Evolutionary conservation across 2,329 filamentous ascomycete species (phyloP).

Genomic region (Pseudogymnoascus verrucosus): DNA sequence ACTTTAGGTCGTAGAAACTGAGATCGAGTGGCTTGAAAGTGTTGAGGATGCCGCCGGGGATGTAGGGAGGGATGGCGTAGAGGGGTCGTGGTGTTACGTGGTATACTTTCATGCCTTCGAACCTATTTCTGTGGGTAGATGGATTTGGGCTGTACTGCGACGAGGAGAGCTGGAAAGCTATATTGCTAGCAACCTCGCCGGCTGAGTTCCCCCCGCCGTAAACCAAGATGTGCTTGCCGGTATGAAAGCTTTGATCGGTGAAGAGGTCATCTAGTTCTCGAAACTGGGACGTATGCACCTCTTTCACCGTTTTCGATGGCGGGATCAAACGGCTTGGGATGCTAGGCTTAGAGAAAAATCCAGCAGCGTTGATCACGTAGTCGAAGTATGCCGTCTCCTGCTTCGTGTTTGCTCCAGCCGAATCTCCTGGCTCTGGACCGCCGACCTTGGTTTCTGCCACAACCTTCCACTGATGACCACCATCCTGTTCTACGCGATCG

Average conservation of each 20-base stretch:
- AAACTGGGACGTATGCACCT: neutral
- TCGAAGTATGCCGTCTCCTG: neutral
- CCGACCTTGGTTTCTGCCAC: neutral
- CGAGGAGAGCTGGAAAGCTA: slow-evolving; percentile 31
- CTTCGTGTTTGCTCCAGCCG: neutral
- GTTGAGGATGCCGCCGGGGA: neutral
- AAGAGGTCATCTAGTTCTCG: neutral
- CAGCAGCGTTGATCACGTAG: neutral
- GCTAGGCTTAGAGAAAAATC: neutral
- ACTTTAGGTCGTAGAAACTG: slow-evolving; percentile 59
- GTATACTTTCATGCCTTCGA: neutral
- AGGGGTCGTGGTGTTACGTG: neutral
- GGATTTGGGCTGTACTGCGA: slow-evolving; percentile 20
- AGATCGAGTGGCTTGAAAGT: slow-evolving; percentile 67
- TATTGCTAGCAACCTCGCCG: slow-evolving; percentile 8
- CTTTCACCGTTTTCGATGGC: neutral
- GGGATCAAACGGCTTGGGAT: neutral
- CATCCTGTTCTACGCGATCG: neutral
- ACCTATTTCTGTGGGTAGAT: neutral
- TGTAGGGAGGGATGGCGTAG: neutral
- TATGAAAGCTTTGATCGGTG: neutral
- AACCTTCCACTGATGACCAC: neutral
- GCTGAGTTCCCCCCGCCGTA: slow-evolving; percentile 12
- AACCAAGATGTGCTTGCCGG: neutral
- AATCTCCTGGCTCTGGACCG: neutral